Conservation (phyloP, 306 rosid species). For the Senna siamea region DNA sequence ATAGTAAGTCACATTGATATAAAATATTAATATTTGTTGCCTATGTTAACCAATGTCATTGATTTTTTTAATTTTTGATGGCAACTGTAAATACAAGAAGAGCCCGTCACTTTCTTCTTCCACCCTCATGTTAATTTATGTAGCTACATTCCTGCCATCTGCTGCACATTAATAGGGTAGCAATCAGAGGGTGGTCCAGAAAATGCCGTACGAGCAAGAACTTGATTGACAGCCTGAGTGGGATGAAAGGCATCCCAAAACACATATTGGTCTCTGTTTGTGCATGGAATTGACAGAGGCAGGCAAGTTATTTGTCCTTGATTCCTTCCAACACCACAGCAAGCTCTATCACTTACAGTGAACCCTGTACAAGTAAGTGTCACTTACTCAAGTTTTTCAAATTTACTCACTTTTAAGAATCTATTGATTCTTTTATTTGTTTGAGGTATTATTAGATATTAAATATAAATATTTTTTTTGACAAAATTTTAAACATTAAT, state of each 20-base stretch:
- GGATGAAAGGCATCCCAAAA: constrained; percentile 59
- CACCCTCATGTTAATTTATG: no score
- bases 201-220: constrained; percentile 36
- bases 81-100: no score
- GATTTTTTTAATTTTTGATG: no score
- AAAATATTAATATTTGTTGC: no score
- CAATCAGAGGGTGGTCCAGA: constrained; percentile 36
- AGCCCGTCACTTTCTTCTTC: no score
- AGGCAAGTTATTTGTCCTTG: constrained; percentile 42
- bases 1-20: no score
- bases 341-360: constrained; percentile 35
- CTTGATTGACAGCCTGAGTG: constrained; percentile 24
- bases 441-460: no score
- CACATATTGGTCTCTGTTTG: constrained; percentile 41
- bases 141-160: constrained; percentile 40
- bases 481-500: no score
- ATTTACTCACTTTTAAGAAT: no score
- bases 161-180: constrained; percentile 40
- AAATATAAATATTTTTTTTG: no score
- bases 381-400: not conserved
- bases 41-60: no score
- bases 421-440: no score
- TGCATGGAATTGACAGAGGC: constrained; percentile 33
- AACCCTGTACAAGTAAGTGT: constrained; percentile 38
- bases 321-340: constrained; percentile 52